Evolutionary conservation across 345 rosid genomes (phyloP).

Genomic region (Populus alba): DNA sequence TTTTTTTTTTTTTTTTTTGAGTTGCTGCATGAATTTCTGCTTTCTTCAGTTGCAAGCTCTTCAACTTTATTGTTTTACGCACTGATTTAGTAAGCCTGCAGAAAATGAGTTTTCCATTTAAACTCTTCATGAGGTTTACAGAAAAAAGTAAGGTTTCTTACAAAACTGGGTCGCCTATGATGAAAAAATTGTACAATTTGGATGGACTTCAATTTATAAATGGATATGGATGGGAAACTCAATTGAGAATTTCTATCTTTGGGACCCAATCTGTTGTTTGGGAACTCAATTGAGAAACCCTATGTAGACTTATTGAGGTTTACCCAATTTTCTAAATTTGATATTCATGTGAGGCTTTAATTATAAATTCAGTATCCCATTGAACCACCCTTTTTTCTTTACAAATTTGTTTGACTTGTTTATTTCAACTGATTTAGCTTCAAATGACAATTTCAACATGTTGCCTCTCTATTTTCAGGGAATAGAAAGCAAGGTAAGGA

Average conservation of each 20-base stretch:
- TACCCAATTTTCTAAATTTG: neutral
- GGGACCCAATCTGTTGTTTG: neutral
- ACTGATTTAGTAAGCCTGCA: too few relatives aligned
- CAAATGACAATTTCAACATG: conserved; percentile 1
- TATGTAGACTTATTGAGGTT: neutral
- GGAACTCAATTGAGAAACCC: neutral
- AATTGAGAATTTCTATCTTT: neutral
- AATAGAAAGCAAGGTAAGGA: conserved; percentile 82
- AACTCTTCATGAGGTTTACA: too few relatives aligned
- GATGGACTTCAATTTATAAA: neutral
- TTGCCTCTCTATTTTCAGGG: conserved; percentile 46
- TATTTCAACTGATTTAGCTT: neutral
- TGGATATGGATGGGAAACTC: neutral
- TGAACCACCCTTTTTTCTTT: neutral
- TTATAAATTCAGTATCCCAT: neutral
- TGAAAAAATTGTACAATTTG: neutral
- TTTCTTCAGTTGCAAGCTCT: too few relatives aligned
- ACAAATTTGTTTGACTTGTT: neutral
- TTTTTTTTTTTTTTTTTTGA: neutral
- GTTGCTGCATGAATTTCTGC: neutral
- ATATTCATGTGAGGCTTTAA: neutral
- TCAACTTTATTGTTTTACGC: too few relatives aligned
- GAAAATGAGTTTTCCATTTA: too few relatives aligned
- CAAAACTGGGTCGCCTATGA: neutral
- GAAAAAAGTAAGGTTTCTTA: neutral